These are phyloP conservation scores for Chlamydomonas sp. DNA, from an alignment of 139 green algal genomes.

Conservation along the genomic window DNA sequence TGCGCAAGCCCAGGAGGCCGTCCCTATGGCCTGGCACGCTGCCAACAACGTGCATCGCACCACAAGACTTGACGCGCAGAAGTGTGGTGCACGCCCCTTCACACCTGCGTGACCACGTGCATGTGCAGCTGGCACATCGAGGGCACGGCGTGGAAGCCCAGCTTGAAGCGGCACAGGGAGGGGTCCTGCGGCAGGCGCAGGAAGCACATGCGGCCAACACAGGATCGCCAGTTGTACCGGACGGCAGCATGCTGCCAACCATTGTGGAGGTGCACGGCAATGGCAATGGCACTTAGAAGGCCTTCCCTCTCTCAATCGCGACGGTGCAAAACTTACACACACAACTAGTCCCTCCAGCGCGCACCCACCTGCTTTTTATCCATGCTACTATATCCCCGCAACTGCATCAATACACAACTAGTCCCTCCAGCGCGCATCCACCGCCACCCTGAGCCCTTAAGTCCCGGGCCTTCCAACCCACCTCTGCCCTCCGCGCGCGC, in stretches of 20 bases:
- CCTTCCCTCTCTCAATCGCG: no score
- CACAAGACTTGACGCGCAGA: neutral
- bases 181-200: neutral
- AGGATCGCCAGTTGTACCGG: no score
- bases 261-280: no score
- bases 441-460: no score
- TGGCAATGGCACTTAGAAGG: no score
- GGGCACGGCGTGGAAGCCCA: conserved; percentile 85
- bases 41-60: neutral
- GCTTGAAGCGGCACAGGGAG: conserved; percentile 44
- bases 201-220: neutral
- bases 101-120: conserved; percentile 77
- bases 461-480: neutral
- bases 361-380: neutral
- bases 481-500: neutral
- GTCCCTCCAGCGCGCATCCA: neutral
- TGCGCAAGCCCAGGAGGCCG: neutral
- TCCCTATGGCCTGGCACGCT: neutral
- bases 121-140: conserved; percentile 90
- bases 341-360: neutral
- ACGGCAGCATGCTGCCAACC: no score
- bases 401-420: no score
- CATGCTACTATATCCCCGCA: no score
- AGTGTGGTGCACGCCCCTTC: neutral
- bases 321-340: no score